Evolutionary conservation across 331 rosid genomes (phyloP).

Genomic region (Ulmus americana): DNA sequence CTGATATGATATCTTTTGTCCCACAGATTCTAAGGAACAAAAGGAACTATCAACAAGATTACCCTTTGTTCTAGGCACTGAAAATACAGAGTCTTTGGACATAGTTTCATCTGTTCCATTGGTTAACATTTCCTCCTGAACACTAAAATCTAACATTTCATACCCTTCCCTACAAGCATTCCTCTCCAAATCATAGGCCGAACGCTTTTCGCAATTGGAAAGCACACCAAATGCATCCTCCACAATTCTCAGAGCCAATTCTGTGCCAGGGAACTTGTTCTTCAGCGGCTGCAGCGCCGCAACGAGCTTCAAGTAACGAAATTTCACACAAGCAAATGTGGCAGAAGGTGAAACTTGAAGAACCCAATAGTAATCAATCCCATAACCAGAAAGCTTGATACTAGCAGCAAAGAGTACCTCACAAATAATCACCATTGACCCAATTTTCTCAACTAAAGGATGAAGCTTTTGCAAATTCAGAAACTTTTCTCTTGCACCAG

Average conservation of each 20-base stretch:
- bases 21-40: background rate
- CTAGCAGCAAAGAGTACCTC: constrained; percentile 25
- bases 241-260: constrained; percentile 23
- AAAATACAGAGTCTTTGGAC: background rate
- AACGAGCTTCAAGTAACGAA: constrained; percentile 9
- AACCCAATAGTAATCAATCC: constrained; percentile 22
- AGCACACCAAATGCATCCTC: constrained; percentile 19
- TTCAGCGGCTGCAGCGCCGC: constrained; percentile 9
- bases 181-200: constrained; percentile 5
- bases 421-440: constrained; percentile 23
- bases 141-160: background rate
- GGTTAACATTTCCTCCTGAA: background rate
- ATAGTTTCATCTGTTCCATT: background rate
- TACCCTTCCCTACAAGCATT: background rate
- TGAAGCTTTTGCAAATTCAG: constrained; percentile 10
- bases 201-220: constrained; percentile 10
- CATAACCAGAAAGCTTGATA: constrained; percentile 12
- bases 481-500: constrained; percentile 17
- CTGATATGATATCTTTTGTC: background rate
- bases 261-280: constrained; percentile 25
- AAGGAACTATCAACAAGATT: background rate
- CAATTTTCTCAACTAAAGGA: constrained; percentile 23
- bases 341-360: constrained; percentile 25
- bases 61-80: background rate
- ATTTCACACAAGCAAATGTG: constrained; percentile 7